phyloP scores from a whole-genome alignment of 441 rosid genomes.

The Adansonia madagascariensis region DNA sequence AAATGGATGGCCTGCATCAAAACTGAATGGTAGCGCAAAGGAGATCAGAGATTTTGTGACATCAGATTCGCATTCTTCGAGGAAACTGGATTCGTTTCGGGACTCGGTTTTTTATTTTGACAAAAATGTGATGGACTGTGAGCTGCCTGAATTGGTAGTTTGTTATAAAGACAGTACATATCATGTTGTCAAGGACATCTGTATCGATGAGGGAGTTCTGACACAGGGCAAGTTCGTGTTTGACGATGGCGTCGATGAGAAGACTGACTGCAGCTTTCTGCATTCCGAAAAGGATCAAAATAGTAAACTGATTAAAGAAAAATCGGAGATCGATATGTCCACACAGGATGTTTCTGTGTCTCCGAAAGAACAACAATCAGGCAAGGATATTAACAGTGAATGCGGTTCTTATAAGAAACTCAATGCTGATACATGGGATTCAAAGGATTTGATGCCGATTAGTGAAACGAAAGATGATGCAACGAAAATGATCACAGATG shows the following conservation, averaged over 20 bases:
- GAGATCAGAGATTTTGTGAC: slow-evolving; percentile 24
- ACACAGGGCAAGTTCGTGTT: slow-evolving; percentile 57
- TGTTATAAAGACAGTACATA: slow-evolving; percentile 61
- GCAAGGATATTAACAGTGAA: slow-evolving; percentile 26
- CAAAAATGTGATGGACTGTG: slow-evolving; percentile 59
- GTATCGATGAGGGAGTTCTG: slow-evolving; percentile 70
- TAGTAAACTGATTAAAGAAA: slow-evolving; percentile 20
- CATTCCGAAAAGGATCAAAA: slow-evolving; percentile 35
- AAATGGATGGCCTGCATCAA: slow-evolving; percentile 34
- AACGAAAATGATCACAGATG: slow-evolving; percentile 31
- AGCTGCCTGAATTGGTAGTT: slow-evolving; percentile 60
- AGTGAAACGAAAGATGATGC: slow-evolving; percentile 26
- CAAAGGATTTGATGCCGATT: slow-evolving; percentile 31
- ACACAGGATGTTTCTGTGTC: slow-evolving; percentile 32
- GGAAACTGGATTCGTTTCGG: slow-evolving; percentile 36
- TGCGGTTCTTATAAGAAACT: slow-evolving; percentile 24
- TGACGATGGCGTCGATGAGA: slow-evolving; percentile 39
- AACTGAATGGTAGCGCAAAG: slow-evolving; percentile 33
- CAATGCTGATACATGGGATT: slow-evolving; percentile 25
- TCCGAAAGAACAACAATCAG: slow-evolving; percentile 36
- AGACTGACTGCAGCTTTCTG: slow-evolving; percentile 24
- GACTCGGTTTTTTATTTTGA: slow-evolving; percentile 50
- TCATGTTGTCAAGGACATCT: slow-evolving; percentile 73
- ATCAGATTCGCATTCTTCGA: slow-evolving; percentile 29
- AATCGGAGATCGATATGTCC: slow-evolving; percentile 20